Evolutionary conservation across 257 asterid genomes (phyloP).

Genomic region (Solanum verrucosum): DNA sequence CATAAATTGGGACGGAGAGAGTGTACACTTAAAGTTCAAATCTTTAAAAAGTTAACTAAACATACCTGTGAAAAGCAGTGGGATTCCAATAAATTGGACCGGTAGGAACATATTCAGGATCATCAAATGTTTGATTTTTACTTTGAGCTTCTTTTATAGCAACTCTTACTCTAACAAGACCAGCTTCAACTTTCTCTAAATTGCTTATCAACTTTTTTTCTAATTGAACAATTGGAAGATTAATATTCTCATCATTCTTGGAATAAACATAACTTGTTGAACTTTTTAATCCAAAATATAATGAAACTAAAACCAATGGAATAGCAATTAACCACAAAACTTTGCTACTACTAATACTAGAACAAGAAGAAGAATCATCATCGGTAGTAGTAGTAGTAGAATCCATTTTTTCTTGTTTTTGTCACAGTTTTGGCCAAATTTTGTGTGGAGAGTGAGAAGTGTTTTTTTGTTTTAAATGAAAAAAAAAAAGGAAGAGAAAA

Average conservation of each 20-base stretch:
- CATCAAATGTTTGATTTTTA: slow-evolving; percentile 24
- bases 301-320: slow-evolving; percentile 35
- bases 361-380: neutral
- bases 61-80: slow-evolving; percentile 36
- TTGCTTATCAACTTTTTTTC: slow-evolving; percentile 1
- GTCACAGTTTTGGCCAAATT: neutral
- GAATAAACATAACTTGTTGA: slow-evolving; percentile 3
- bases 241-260: neutral
- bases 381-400: neutral
- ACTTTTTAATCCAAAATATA: slow-evolving; percentile 12
- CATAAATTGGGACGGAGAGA: neutral
- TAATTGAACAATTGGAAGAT: neutral
- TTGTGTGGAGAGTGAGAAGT: neutral
- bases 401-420: neutral
- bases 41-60: neutral
- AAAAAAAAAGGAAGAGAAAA: neutral
- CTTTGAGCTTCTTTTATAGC: slow-evolving; percentile 22
- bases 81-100: slow-evolving; percentile 38
- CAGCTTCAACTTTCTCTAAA: slow-evolving; percentile 41
- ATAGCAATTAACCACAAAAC: slow-evolving; percentile 28
- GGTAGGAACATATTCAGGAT: slow-evolving; percentile 40
- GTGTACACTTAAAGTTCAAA: neutral
- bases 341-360: neutral
- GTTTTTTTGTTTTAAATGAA: neutral
- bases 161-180: slow-evolving; percentile 35